phyloP scores from a whole-genome alignment of 768 basidiomycete species.

The Hemileccinum rubropunctum region DNA sequence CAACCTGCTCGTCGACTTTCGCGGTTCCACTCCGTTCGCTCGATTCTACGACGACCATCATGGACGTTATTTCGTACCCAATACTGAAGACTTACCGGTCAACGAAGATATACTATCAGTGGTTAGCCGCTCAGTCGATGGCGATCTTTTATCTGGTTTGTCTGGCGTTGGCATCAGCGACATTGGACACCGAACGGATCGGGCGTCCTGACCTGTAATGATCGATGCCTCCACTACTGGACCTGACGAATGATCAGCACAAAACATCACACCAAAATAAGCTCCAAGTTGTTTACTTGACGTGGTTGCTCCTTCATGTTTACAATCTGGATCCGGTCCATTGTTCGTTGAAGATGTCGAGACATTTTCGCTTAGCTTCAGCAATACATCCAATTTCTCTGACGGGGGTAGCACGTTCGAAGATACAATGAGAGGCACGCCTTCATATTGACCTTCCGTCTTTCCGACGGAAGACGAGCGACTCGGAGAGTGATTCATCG shows the following conservation, averaged over 20 bases:
- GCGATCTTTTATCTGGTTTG: slow-evolving; percentile 5
- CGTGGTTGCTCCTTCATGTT: slow-evolving; percentile 25
- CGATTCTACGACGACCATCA: slow-evolving; percentile 13
- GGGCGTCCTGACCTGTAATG: slow-evolving; percentile 15
- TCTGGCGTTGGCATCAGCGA: slow-evolving; percentile 16
- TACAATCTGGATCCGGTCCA: slow-evolving; percentile 1
- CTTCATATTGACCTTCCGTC: slow-evolving; percentile 18
- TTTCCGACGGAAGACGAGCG: slow-evolving; percentile 38
- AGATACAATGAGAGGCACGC: slow-evolving; percentile 15
- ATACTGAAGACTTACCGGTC: slow-evolving; percentile 12
- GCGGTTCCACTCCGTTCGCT: slow-evolving; percentile 5
- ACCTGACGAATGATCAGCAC: slow-evolving; percentile 19
- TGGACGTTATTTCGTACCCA: slow-evolving; percentile 4
- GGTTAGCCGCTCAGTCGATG: background rate
- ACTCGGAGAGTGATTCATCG: slow-evolving; percentile 32
- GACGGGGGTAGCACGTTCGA: slow-evolving; percentile 13
- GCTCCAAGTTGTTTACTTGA: slow-evolving; percentile 17
- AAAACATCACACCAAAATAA: background rate
- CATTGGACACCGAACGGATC: slow-evolving; percentile 1
- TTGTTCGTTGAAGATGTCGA: slow-evolving; percentile 15
- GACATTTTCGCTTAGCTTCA: slow-evolving; percentile 20
- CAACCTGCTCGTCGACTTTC: background rate
- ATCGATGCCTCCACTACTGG: slow-evolving; percentile 18
- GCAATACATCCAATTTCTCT: slow-evolving; percentile 25
- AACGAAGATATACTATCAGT: background rate